phyloP scores from a whole-genome alignment of 257 asterid genomes.

The Solanum sitiens region DNA sequence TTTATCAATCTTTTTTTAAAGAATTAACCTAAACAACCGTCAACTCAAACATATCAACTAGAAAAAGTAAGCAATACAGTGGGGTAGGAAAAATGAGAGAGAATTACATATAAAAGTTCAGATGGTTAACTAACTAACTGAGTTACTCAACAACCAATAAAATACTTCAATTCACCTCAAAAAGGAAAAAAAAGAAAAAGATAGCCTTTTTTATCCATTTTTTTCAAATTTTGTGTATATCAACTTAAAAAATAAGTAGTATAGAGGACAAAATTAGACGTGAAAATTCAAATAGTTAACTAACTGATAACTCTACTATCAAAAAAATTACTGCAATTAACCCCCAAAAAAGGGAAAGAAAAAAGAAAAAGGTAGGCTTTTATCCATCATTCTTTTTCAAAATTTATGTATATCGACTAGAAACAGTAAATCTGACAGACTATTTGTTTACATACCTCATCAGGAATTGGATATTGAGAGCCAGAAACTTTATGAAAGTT shows the following conservation, averaged over 20 bases:
- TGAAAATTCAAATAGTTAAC: not conserved
- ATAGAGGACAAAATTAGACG: not conserved
- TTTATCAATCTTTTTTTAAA: not conserved
- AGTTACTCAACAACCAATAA: too few species aligned
- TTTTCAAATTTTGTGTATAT: not conserved
- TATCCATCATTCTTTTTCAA: accelerated
- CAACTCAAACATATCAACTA: too few species aligned
- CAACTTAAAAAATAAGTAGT: too few species aligned
- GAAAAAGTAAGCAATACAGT: not conserved
- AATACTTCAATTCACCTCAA: not conserved
- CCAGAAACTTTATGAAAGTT: constrained; percentile 37
- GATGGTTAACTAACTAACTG: not conserved
- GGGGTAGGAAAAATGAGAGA: not conserved
- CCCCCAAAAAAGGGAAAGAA: not conserved
- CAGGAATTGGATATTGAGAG: constrained; percentile 65
- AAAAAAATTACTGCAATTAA: not conserved
- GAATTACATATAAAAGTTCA: too few species aligned
- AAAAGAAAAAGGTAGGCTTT: not conserved
- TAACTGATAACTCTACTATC: not conserved
- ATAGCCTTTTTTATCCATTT: too few species aligned
- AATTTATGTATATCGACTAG: not conserved
- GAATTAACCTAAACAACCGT: not conserved
- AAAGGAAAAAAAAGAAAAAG: not conserved
- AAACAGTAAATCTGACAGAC: not conserved
- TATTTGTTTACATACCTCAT: constrained; percentile 38